phyloP scores from a whole-genome alignment of 1,139 yeast genomes.

The Saccharomyces hybrid region DNA sequence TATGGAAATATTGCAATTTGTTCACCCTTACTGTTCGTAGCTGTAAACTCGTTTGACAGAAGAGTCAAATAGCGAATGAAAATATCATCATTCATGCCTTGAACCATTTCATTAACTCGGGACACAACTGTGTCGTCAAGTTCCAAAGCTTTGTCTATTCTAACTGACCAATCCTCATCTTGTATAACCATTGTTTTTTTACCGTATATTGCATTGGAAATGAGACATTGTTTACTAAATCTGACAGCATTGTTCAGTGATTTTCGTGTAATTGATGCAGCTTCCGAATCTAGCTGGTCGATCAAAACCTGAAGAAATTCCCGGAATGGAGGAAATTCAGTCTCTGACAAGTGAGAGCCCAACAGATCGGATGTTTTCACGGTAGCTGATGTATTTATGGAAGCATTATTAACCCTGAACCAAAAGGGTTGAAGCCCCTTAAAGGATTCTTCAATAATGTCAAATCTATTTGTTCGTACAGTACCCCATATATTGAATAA shows the following conservation, averaged over 20 bases:
- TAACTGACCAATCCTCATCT: constrained; percentile 69
- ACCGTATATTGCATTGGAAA: constrained; percentile 53
- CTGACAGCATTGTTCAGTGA: constrained; percentile 38
- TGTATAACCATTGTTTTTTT: constrained; percentile 49
- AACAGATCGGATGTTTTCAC: constrained; percentile 38
- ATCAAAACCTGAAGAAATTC: constrained; percentile 33
- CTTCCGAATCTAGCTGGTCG: constrained; percentile 15
- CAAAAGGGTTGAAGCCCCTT: constrained; percentile 76
- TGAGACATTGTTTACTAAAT: constrained; percentile 48
- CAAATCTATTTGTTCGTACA: constrained; percentile 50
- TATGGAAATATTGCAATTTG: constrained; percentile 13
- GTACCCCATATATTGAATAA: constrained; percentile 61
- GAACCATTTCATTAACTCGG: constrained; percentile 30
- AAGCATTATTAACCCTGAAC: constrained; percentile 37
- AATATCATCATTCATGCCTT: constrained; percentile 12
- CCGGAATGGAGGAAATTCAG: constrained; percentile 41
- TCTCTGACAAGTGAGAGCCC: constrained; percentile 32
- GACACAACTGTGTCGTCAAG: constrained; percentile 48
- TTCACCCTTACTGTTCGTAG: constrained; percentile 14
- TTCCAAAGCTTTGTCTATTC: constrained; percentile 66
- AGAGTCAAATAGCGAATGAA: constrained; percentile 25
- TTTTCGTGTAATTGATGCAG: constrained; percentile 27
- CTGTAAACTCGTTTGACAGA: constrained; percentile 35
- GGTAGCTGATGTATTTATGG: constrained; percentile 33
- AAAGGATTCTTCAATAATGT: constrained; percentile 71